Evolutionary conservation across 495 filamentous ascomycete genomes (phyloP).

Genomic region (Lasiosphaeria ovina): DNA sequence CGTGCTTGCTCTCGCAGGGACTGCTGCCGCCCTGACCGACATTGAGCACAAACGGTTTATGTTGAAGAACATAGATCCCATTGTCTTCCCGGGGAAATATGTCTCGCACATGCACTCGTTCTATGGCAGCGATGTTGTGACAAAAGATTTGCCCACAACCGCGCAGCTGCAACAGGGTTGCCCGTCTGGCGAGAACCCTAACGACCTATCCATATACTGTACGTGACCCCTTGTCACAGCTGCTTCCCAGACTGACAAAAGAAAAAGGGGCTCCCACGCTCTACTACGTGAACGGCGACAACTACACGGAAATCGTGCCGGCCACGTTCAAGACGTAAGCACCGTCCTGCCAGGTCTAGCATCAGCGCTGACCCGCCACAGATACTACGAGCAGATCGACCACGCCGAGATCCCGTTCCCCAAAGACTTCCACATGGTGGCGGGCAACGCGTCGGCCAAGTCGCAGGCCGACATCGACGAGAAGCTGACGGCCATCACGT

Average conservation of each 20-base stretch:
- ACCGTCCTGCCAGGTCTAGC: too few species aligned
- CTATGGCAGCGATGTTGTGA: slow-evolving; percentile 35
- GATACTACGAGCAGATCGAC: slow-evolving; percentile 67
- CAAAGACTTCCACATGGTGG: slow-evolving; percentile 42
- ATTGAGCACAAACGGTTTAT: slow-evolving; percentile 39
- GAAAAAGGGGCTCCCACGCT: slow-evolving; percentile 31
- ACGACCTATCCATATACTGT: slow-evolving; percentile 37
- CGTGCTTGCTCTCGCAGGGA: slow-evolving; percentile 12
- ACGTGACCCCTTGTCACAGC: background rate
- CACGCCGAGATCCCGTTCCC: slow-evolving; percentile 79
- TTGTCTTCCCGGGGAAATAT: slow-evolving; percentile 35
- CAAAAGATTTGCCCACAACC: slow-evolving; percentile 38
- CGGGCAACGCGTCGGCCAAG: slow-evolving; percentile 33
- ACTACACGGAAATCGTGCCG: slow-evolving; percentile 36
- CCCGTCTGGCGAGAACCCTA: slow-evolving; percentile 39
- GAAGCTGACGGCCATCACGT: slow-evolving; percentile 31
- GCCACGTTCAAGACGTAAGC: slow-evolving; percentile 27
- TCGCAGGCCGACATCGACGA: slow-evolving; percentile 35
- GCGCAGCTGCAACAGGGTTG: slow-evolving; percentile 36
- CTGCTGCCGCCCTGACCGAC: slow-evolving; percentile 31
- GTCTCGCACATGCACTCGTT: slow-evolving; percentile 41
- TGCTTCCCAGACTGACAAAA: background rate
- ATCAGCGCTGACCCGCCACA: slow-evolving; percentile 2
- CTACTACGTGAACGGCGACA: slow-evolving; percentile 36
- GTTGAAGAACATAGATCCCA: slow-evolving; percentile 40